Evolutionary conservation across 345 rosid genomes (phyloP), one percentile per base, ranked within the genome.

Genomic region (Dovyalis caffra): DNA sequence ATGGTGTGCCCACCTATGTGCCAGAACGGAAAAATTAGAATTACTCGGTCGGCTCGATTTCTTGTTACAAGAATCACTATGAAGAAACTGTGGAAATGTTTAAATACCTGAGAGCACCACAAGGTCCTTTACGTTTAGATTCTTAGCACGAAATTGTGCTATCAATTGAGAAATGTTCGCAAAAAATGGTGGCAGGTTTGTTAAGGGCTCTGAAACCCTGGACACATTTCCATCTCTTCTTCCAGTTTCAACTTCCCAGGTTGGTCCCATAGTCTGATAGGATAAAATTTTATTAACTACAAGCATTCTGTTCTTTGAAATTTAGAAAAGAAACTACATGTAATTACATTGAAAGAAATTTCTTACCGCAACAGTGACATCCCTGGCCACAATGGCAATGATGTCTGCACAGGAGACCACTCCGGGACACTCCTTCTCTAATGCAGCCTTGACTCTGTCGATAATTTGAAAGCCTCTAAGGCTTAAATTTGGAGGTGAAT

Each of bases 341-440:
- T 7, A 37, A 4, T 4, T 8, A 15, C 35, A 33, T 6, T 14
- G 21, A 20, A 23, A 3, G 0, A 26, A 65, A 43, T 16, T 56
- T 56, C 6, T 74, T 84, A 92, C 95, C 78, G 78, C 83, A 6
- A 70, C 84, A 26, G 82, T 75, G 10, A 81, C 85, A 64, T 92
- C 95, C 69, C 97, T 86, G 69, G 92, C 88, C 0, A 86, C 92
- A 56, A 92, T 73, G 32, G 97, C 97, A 49, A 90, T 1, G 43
- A 86, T 80, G 76, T 94, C 97, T 0, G 97, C 84, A 78, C 98
- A 94, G 8, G 97, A 94, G 66, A 94, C 97, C 6, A 87, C 78
- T 35, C 90, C 86, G 12, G 93, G 97, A 73, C 98, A 94, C 43
- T 68, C 87, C 57, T 83, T 78, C 77, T 94, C 97, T 49, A 92